Evolutionary conservation across 495 filamentous ascomycete genomes (phyloP), one percentile per base, ranked within the genome.

Genomic region (Aspergillus ostianus): DNA sequence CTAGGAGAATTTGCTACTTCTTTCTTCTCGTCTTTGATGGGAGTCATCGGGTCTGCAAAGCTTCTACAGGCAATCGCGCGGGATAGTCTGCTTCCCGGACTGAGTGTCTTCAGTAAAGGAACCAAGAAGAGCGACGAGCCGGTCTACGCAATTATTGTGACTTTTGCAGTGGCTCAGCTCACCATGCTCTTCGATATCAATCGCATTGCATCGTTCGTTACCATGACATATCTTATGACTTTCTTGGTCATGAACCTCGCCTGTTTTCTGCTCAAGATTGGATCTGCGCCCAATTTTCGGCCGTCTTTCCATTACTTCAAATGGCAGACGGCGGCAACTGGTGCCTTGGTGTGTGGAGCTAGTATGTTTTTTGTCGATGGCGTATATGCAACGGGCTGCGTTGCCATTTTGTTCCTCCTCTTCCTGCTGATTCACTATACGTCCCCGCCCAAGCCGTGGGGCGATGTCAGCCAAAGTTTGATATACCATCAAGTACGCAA

Each of bases 401-500:
- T 93, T 48, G 87, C 80, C 6, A 79, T 93, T 10, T 70, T 95
- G 9, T 78, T 93, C 10, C 69, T 89, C 15, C 78, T 96, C 18
- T 96, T 96, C 68, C 75, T 93, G 17, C 67, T 96, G 50, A 93
- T 96, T 45, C 91, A 96, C 65, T 96, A 92, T 64, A 85, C 82
- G 15, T 89, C 87, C 45, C 90, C 90, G 6, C 91, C 91, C 0
- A 96, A 94, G 66, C 82, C 87, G 9, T 96, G 91, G 91, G 91
- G 91, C 1, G 91, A 96, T 73, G 91, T 96, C 41, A 91, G 88
- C 32, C 91, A 96, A 64, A 91, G 87, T 67, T 73, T 96, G 55
- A 96, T 96, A 51, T 96, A 94, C 64, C 91, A 96, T 64, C 91
- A 96, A 74, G 91, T 96, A 6, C 83, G 91, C 53, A 96, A 96